Percentiles rank a stretch among this genome's conserved stretches.
phyloP scores from a whole-genome alignment of 306 rosid genomes.

The Vicia villosa region DNA sequence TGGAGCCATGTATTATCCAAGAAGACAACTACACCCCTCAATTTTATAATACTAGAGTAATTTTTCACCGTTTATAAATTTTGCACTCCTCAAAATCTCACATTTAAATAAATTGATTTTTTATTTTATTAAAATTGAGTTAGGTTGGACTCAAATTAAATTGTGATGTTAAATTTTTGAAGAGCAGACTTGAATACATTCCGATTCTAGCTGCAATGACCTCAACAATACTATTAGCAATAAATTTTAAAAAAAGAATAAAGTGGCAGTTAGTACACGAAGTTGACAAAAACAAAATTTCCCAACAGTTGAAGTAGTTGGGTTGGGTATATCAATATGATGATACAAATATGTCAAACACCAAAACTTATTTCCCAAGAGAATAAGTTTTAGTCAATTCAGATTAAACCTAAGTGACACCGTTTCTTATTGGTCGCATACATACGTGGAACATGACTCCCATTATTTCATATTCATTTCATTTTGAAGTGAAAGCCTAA shows the following conservation, averaged over 20 bases:
- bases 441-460: conserved; percentile 29
- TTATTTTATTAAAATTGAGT: too few species aligned
- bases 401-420: conserved; percentile 34
- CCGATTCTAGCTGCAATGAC: neutral
- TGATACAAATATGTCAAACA: conserved; percentile 30
- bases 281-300: conserved; percentile 16
- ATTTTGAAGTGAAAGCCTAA: neutral
- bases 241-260: neutral
- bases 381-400: conserved; percentile 38
- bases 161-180: too few species aligned
- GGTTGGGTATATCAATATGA: neutral
- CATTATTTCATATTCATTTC: neutral
- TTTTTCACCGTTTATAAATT: too few species aligned
- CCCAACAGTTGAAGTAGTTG: conserved; percentile 19
- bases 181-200: neutral
- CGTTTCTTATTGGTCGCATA: conserved; percentile 26
- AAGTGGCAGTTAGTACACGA: conserved; percentile 16
- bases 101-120: too few species aligned
- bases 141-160: too few species aligned
- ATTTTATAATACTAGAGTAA: too few species aligned
- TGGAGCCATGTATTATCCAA: too few species aligned
- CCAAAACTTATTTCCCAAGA: neutral
- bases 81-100: too few species aligned
- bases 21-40: too few species aligned
- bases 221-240: neutral